Conservation (phyloP, 306 rosid species). For the Quillaja saponaria region DNA sequence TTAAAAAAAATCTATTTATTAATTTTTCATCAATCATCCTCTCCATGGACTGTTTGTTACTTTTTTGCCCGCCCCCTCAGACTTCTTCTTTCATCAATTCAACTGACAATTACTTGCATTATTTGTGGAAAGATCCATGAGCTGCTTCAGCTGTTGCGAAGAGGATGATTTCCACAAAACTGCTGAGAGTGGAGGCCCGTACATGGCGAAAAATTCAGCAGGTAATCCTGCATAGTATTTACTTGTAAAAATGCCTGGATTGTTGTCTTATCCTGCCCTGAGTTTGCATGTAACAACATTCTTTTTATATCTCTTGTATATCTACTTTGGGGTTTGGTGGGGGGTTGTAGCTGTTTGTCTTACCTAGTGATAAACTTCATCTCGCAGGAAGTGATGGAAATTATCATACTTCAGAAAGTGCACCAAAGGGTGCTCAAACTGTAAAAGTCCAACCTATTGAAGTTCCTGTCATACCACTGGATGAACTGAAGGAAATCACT, state of each 20-base stretch:
- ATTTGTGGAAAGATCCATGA: slow-evolving; percentile 51
- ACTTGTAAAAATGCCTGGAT: not conserved
- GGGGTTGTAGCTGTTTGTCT: too few relatives aligned
- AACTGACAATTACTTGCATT: slow-evolving; percentile 26
- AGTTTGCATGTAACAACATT: too few relatives aligned
- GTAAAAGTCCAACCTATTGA: slow-evolving; percentile 81
- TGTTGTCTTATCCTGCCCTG: too few relatives aligned
- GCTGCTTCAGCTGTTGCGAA: slow-evolving; percentile 77
- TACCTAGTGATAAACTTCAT: slow-evolving; percentile 22
- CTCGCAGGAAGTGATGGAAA: slow-evolving; percentile 65
- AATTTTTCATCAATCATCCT: slow-evolving; percentile 4
- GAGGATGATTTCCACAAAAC: slow-evolving; percentile 61
- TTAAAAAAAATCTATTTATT: too few relatives aligned
- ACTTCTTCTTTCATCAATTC: not conserved
- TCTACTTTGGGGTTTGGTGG: too few relatives aligned
- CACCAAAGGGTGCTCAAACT: slow-evolving; percentile 63
- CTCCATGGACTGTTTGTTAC: not conserved
- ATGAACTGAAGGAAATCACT: slow-evolving; percentile 76
- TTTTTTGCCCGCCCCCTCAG: not conserved
- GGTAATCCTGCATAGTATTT: slow-evolving; percentile 41
- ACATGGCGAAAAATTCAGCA: slow-evolving; percentile 50
- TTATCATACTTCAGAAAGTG: slow-evolving; percentile 52
- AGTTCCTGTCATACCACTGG: slow-evolving; percentile 66
- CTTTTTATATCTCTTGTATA: too few relatives aligned
- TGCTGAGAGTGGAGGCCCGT: slow-evolving; percentile 59